Evolutionary conservation across 2,329 filamentous ascomycete genomes (phyloP).

Genomic region (Tolypocladium nubicola): DNA sequence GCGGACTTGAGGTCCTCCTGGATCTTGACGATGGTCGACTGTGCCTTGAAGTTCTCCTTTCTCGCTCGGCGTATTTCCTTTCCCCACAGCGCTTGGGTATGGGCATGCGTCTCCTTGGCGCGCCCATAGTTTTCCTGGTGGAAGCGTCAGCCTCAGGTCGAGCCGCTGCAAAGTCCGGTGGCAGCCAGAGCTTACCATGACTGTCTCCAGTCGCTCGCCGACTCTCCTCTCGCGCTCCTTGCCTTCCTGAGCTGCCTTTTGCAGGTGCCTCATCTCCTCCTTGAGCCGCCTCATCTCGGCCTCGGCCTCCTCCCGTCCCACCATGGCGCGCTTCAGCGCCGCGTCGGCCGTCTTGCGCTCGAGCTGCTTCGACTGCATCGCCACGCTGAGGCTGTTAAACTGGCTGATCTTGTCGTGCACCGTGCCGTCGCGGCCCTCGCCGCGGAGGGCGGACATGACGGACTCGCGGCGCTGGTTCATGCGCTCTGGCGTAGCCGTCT

Average conservation of each 20-base stretch:
- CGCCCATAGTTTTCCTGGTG: constrained; percentile 57
- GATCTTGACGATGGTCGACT: constrained; percentile 57
- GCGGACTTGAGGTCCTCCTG: constrained; percentile 62
- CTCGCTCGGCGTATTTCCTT: constrained; percentile 60
- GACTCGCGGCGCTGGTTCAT: constrained; percentile 39
- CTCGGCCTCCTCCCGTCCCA: constrained; percentile 63
- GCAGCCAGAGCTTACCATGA: constrained; percentile 46
- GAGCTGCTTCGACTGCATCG: constrained; percentile 47
- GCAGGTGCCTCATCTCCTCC: constrained; percentile 47
- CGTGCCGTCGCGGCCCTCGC: constrained; percentile 43
- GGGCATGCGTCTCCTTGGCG: constrained; percentile 57
- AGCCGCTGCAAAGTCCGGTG: neutral
- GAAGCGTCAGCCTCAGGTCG: neutral
- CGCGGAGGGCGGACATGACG: constrained; percentile 23
- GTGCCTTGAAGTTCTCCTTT: constrained; percentile 68
- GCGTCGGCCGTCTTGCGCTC: constrained; percentile 57
- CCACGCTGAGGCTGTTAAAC: constrained; percentile 59
- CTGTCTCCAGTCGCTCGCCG: constrained; percentile 54
- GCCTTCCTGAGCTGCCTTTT: constrained; percentile 52
- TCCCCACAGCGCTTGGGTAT: constrained; percentile 59
- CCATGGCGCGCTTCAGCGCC: constrained; percentile 53
- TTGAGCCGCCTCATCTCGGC: constrained; percentile 52
- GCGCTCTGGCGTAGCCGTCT: constrained; percentile 52
- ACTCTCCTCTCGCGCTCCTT: constrained; percentile 56
- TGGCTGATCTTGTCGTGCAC: constrained; percentile 61